Percentiles rank a stretch among this genome's conserved stretches.
Evolutionary conservation across 495 filamentous ascomycete species (phyloP).

Genomic region (Penicillium odoratum): DNA sequence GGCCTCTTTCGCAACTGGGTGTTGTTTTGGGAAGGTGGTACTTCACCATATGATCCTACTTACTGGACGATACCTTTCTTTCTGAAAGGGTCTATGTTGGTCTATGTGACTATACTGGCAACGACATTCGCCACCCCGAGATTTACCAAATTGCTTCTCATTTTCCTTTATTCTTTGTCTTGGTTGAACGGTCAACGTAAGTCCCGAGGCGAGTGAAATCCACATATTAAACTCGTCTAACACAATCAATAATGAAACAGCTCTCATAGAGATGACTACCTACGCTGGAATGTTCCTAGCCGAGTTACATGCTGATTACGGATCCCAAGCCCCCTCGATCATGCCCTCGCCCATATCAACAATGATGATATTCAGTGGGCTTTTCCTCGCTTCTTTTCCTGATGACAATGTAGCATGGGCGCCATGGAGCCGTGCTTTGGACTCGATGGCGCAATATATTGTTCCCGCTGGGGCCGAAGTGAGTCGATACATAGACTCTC

Average conservation of each 20-base stretch:
- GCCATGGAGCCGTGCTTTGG: conserved; percentile 16
- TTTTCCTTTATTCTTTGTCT: conserved; percentile 18
- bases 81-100: conserved; percentile 16
- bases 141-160: conserved; percentile 10
- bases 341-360: conserved; percentile 7
- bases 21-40: conserved; percentile 15
- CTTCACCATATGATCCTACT: conserved; percentile 9
- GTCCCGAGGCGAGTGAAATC: background rate
- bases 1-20: conserved; percentile 11
- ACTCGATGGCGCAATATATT: background rate
- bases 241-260: conserved; percentile 2
- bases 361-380: conserved; percentile 13
- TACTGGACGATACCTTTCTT: conserved; percentile 23
- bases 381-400: conserved; percentile 16
- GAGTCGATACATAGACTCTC: background rate
- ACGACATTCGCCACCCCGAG: conserved; percentile 9
- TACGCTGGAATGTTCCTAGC: conserved; percentile 22
- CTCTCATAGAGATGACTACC: conserved; percentile 18
- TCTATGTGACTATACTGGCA: conserved; percentile 15
- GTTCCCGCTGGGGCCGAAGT: background rate
- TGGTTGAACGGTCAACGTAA: conserved; percentile 14
- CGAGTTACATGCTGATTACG: conserved; percentile 16
- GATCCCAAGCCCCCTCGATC: conserved; percentile 9
- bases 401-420: conserved; percentile 15
- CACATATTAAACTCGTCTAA: background rate